phyloP scores from a whole-genome alignment of 2,329 filamentous ascomycete genomes.

The Colletotrichum sp. region DNA sequence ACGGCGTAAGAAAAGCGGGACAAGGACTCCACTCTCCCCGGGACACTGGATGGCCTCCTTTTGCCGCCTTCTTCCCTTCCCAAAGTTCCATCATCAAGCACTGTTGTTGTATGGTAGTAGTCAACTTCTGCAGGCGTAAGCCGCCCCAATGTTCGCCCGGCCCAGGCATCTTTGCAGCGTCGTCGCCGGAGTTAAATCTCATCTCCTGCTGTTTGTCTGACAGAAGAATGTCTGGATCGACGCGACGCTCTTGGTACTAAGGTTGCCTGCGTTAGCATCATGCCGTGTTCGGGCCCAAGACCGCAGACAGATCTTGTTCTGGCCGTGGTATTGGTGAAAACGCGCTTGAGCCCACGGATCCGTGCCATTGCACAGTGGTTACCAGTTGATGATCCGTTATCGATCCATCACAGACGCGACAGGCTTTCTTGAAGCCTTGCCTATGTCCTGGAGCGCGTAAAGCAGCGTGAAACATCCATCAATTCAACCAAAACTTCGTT shows the following conservation, averaged over 20 bases:
- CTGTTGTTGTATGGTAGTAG: background rate
- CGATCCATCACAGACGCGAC: accelerated
- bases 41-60: background rate
- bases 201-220: background rate
- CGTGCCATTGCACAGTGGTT: background rate
- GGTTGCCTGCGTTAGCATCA: background rate
- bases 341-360: background rate
- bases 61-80: background rate
- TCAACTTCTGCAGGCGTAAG: background rate
- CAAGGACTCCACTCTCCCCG: background rate
- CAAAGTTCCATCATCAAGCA: background rate
- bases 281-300: background rate
- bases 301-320: accelerated
- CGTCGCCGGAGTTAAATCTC: background rate
- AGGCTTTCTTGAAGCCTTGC: background rate
- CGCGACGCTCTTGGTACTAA: background rate
- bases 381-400: accelerated
- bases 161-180: background rate
- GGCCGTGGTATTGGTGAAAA: background rate
- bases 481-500: background rate
- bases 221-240: background rate
- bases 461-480: background rate
- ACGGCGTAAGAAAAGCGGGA: background rate
- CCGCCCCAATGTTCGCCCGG: accelerated
- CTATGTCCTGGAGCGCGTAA: background rate